phyloP scores from a whole-genome alignment of 768 basidiomycete genomes.

The Psilocybe azurescens region DNA sequence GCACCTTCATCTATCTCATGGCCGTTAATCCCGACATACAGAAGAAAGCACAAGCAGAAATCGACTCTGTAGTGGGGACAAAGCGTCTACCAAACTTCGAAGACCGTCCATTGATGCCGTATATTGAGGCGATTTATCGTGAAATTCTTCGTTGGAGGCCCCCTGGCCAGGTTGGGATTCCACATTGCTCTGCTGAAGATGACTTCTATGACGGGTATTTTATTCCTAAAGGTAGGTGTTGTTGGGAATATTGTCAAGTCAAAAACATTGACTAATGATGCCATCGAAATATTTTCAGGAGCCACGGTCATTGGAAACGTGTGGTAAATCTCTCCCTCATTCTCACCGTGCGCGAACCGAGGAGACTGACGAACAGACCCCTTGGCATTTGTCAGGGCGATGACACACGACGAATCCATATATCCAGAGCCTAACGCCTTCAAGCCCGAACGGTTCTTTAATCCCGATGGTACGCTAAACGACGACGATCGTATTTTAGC shows the following conservation, averaged over 20 bases:
- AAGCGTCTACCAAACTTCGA: slow-evolving; percentile 31
- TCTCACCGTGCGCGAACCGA: too few species aligned
- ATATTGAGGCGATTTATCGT: slow-evolving; percentile 20
- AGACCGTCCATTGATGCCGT: slow-evolving; percentile 33
- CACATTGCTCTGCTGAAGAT: slow-evolving; percentile 27
- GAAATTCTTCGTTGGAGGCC: slow-evolving; percentile 20
- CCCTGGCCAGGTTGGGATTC: slow-evolving; percentile 21
- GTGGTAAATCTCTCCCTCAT: slow-evolving; percentile 26
- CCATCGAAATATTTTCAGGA: slow-evolving; percentile 13
- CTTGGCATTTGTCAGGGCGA: slow-evolving; percentile 29
- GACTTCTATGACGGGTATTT: slow-evolving; percentile 28
- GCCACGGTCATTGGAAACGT: slow-evolving; percentile 35
- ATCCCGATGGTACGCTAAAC: slow-evolving; percentile 37
- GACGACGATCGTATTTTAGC: slow-evolving; percentile 41
- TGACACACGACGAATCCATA: slow-evolving; percentile 34
- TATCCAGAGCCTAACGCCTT: slow-evolving; percentile 40
- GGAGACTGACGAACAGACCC: too few species aligned
- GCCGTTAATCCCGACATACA: slow-evolving; percentile 33
- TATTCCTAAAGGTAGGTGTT: slow-evolving; percentile 26
- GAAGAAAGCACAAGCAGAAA: slow-evolving; percentile 36
- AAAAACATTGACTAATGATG: slow-evolving; percentile 2
- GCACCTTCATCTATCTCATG: slow-evolving; percentile 34
- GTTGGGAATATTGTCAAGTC: neutral
- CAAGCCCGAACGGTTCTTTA: slow-evolving; percentile 51
- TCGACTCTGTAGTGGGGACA: slow-evolving; percentile 35